Base-by-base conservation (phyloP, 225 moss, liverwort and hornwort genomes). In the Sphagnum contortum region DNA sequence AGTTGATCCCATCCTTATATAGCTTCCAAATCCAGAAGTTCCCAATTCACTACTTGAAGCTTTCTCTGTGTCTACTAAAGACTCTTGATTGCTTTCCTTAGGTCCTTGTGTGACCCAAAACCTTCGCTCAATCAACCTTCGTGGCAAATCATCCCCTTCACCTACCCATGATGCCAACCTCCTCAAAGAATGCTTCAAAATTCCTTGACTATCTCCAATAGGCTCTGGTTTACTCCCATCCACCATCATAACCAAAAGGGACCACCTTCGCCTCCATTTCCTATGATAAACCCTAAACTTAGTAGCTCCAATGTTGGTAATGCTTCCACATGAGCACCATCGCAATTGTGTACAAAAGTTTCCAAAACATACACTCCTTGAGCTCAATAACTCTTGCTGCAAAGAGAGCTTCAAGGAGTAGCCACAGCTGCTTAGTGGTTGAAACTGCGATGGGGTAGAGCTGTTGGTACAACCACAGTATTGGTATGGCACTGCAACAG, bases 141-240 rank as follows among this genome's bases (percentile, higher is more conserved):
- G 69, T 76, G 73, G 71, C 67, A 67, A 71, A 48, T 59, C 71
- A 71, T 81, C 69, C 55, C 69, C 71, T 61, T 59, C 59, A 48
- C 55, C 58, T 74, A 69, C 57, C 52, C 66, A 71, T 66, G 73
- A 68, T 59, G 71, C 54, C 8, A 5, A 69, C 55, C 57, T 74
- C 48, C 71, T 78, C 74, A 85, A 68, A 4, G 72, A 81, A 57
- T 67, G 68, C 55, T 78, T 69, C 29, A 81, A 67, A 63, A 75
- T 69, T 45, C 65, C 80, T 54, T 77, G 65, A 13, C 65, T 77
- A 60, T 71, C 69, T 52, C 68, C 66, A 66, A 29, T 73, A 59
- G n/a, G 66, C 64, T 62, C 71, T 50, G 67, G 71, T 62, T 61
- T 68, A 56, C 67, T 57, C 58, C 67, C 69, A 64, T 70, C 78